Conservation (phyloP, 371 early-diverging fungal species). For the Rhizomucor miehei region DNA sequence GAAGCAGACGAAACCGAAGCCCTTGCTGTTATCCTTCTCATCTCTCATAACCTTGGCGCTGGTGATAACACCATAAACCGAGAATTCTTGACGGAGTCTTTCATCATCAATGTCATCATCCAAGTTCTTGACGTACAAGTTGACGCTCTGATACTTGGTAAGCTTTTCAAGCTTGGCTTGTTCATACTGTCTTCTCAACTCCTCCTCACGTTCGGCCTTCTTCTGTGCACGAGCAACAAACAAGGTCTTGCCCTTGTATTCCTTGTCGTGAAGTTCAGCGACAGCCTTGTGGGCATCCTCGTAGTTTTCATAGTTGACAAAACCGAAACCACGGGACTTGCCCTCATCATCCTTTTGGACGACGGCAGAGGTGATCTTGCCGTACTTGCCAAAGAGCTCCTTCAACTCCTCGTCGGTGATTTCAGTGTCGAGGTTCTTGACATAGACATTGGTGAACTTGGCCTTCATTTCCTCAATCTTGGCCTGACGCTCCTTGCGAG, state of each 20-base stretch:
- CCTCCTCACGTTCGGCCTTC: conserved; percentile 91
- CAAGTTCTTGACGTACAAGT: conserved; percentile 90
- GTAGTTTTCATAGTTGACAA: conserved; percentile 87
- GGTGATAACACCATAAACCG: conserved; percentile 85
- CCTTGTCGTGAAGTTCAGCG: conserved; percentile 80
- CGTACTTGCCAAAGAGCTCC: conserved; percentile 71
- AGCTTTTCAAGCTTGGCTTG: conserved; percentile 78
- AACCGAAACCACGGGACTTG: conserved; percentile 79
- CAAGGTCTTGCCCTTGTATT: conserved; percentile 72
- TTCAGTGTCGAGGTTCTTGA: conserved; percentile 83
- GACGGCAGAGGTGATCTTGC: conserved; percentile 71
- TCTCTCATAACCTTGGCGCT: conserved; percentile 90
- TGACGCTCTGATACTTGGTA: conserved; percentile 90
- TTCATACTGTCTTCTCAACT: conserved; percentile 83
- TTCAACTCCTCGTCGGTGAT: conserved; percentile 74
- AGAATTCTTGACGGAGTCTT: conserved; percentile 80
- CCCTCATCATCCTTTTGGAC: conserved; percentile 67
- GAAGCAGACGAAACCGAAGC: conserved; percentile 80
- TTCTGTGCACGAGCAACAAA: conserved; percentile 94
- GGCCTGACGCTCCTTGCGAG: conserved; percentile 78
- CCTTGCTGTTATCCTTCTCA: conserved; percentile 61
- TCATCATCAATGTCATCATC: conserved; percentile 88
- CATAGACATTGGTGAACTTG: conserved; percentile 90
- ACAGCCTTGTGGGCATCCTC: conserved; percentile 83
- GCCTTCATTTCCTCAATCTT: conserved; percentile 75